Evolutionary conservation across 1,139 yeast genomes (phyloP).

Genomic region (Saccharomyces hybrid): DNA sequence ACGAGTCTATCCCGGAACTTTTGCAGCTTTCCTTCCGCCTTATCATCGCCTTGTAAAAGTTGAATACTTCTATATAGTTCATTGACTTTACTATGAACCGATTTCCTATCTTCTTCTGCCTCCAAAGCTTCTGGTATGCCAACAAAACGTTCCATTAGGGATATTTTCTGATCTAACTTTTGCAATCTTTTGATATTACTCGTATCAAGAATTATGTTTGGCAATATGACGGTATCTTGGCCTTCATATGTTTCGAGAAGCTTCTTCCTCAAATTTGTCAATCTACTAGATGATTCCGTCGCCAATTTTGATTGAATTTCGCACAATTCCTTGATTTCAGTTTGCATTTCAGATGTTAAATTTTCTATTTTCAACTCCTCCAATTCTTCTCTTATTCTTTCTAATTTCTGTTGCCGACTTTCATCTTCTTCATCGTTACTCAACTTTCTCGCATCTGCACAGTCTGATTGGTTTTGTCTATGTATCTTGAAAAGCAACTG

Average conservation of each 20-base stretch:
- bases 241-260: not conserved
- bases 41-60: constrained; percentile 3
- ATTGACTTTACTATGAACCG: constrained; percentile 19
- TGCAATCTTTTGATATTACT: not conserved
- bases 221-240: not conserved
- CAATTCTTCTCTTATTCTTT: not conserved
- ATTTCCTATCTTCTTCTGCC: not conserved
- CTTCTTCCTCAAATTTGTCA: not conserved
- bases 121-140: not conserved
- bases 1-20: constrained; percentile 35
- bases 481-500: not conserved
- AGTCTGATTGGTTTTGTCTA: not conserved
- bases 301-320: not conserved
- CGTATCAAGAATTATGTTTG: not conserved
- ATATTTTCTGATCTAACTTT: not conserved
- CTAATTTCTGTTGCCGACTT: not conserved
- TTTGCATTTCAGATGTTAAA: not conserved
- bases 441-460: not conserved
- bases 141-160: not conserved
- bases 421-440: not conserved
- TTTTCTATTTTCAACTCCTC: not conserved
- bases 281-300: not conserved
- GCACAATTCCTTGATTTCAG: not conserved
- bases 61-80: constrained; percentile 18
- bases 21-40: constrained; percentile 4